phyloP scores from a whole-genome alignment of 1,139 yeast genomes.

The Kodamaea arcana region DNA sequence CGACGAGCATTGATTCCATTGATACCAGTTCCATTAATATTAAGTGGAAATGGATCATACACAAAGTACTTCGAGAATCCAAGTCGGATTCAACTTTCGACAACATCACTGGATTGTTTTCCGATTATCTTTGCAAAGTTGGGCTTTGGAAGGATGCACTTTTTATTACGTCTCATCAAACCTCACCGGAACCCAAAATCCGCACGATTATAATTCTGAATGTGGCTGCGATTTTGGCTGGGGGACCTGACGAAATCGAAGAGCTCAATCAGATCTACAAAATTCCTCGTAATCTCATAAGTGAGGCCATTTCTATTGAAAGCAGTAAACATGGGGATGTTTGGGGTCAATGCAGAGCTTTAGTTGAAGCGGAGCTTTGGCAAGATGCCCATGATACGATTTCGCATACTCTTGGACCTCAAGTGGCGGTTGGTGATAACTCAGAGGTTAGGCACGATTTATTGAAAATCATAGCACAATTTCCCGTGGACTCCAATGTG shows the following conservation, averaged over 20 bases:
- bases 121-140: conserved; percentile 46
- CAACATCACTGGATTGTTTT: conserved; percentile 45
- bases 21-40: conserved; percentile 18
- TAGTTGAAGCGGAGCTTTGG: conserved; percentile 59
- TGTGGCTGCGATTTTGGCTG: conserved; percentile 35
- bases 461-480: conserved; percentile 1
- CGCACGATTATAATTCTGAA: conserved; percentile 45
- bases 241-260: conserved; percentile 25
- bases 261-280: conserved; percentile 31
- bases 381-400: conserved; percentile 62
- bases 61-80: conserved; percentile 33
- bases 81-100: conserved; percentile 23
- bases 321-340: conserved; percentile 42
- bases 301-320: conserved; percentile 51
- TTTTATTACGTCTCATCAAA: conserved; percentile 55
- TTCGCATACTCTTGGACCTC: conserved; percentile 63
- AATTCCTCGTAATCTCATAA: conserved; percentile 45
- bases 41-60: conserved; percentile 54
- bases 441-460: conserved; percentile 23
- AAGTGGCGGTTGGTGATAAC: conserved; percentile 47
- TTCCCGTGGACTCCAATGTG: conserved; percentile 39
- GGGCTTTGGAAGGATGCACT: conserved; percentile 58
- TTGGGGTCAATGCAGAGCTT: conserved; percentile 57
- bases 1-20: background rate
- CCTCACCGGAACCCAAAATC: conserved; percentile 34